These are phyloP conservation scores for Coemansia brasiliensis DNA, from an alignment of 192 early-diverging fungal genomes.

Conservation along the genomic window DNA sequence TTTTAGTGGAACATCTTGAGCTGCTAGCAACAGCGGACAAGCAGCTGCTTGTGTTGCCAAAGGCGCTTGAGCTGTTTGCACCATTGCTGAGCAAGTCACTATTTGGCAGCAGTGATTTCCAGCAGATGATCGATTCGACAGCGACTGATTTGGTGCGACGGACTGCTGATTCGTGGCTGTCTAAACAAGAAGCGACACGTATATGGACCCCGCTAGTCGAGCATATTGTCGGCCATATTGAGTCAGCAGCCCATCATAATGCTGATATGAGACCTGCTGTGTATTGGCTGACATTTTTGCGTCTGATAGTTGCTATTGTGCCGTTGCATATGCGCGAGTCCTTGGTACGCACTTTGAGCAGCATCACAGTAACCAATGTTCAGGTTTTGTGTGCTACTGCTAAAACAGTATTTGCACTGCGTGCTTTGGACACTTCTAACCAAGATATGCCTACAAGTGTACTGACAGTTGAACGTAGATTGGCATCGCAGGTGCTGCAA, in stretches of 20 bases:
- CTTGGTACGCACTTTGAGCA: slow-evolving; percentile 6
- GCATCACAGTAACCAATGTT: background rate
- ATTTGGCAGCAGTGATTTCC: background rate
- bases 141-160: slow-evolving; percentile 17
- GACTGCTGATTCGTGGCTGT: slow-evolving; percentile 13
- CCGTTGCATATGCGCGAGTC: background rate
- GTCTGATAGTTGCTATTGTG: slow-evolving; percentile 17
- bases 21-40: background rate
- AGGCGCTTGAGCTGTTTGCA: slow-evolving; percentile 15
- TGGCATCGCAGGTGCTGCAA: slow-evolving; percentile 14
- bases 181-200: slow-evolving; percentile 1
- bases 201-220: slow-evolving; percentile 23
- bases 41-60: background rate
- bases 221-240: slow-evolving; percentile 4
- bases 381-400: slow-evolving; percentile 15
- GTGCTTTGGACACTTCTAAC: background rate
- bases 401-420: slow-evolving; percentile 21
- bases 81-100: background rate
- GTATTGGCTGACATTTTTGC: slow-evolving; percentile 14
- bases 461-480: background rate
- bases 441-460: background rate
- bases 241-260: background rate
- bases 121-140: slow-evolving; percentile 18
- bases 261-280: background rate
- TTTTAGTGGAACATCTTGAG: slow-evolving; percentile 6